Base-by-base conservation (phyloP, 2,329 filamentous ascomycete species). In the Exserohilum turcica region DNA sequence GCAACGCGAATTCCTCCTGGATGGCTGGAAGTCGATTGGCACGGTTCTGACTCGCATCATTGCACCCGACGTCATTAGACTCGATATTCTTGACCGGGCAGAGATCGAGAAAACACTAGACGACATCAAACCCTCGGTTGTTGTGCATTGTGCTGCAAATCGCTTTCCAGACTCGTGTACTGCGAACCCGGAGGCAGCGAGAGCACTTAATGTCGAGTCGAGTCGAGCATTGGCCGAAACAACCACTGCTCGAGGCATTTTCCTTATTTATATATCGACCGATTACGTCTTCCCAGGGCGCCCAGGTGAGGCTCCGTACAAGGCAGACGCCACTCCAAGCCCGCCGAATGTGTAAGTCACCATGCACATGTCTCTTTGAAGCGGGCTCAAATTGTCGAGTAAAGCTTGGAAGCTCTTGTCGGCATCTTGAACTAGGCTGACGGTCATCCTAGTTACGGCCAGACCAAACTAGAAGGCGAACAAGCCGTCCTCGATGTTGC, bases 91-190 rank as follows among this genome's bases (percentile, higher is more conserved):
- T 45, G 73, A 81, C 56, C 54, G 68, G 9, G 70, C 72, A 6
- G 78, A 81, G 13, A 76, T 84, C 48, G 74, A 76, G 52, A 67
- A 64, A 31, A 65, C 82, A 8, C 64, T 85, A 16, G 78, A 82
- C 43, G 77, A 84, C 60, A 76, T 79, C 29, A 83, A 81, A 78
- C 90, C 91, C 6, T 78, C 87, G 56, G 90, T 89, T 46, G 85
- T 96, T 38, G 83, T 96, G 31, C 91, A 96, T 73, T 93, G 91
- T 91, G 92, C 92, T 35, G 92, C 92, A 39, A 92, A 96, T 74
- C 86, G 91, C 57, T 95, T 88, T 67, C 92, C 92, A 2, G 92
- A 96, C 75, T 88, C 89, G 70, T 93, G 92, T 68, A 88, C 92
- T 65, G 83, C 84, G 60, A 85, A 96, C 71, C 92, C 91, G 2